A percentile compares a stretch with the other conserved stretches of the same genome.
Conservation (phyloP, 2,329 filamentous ascomycete species). For the Cryoendolithus antarcticus region DNA sequence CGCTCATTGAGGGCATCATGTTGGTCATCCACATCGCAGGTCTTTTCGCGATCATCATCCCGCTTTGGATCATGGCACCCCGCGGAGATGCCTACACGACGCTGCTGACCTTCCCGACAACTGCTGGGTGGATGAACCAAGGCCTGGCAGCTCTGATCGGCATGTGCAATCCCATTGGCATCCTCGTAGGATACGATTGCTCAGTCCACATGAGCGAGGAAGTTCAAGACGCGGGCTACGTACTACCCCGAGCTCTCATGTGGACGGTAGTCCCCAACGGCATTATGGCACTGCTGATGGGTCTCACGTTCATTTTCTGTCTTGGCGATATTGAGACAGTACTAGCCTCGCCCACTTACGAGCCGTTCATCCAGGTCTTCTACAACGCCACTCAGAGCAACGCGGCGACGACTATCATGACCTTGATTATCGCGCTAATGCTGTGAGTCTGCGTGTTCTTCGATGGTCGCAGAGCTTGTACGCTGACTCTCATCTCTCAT, state of each 20-base stretch:
- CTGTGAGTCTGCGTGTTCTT: too few relatives aligned
- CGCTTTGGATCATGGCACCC: conserved; percentile 31
- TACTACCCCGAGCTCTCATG: conserved; percentile 14
- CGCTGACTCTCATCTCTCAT: too few relatives aligned
- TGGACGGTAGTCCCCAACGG: conserved; percentile 10
- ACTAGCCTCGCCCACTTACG: conserved; percentile 12
- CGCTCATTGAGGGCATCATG: conserved; percentile 35
- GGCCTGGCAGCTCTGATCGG: conserved; percentile 34
- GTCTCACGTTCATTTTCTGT: conserved; percentile 23
- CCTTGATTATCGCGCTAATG: conserved; percentile 21
- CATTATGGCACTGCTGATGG: conserved; percentile 12
- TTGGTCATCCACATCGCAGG: conserved; percentile 39
- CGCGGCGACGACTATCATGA: conserved; percentile 22
- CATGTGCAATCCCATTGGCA: conserved; percentile 17
- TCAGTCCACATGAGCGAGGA: conserved; percentile 20
- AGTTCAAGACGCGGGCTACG: conserved; percentile 12
- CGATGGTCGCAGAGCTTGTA: too few relatives aligned
- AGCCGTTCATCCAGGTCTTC: conserved; percentile 25
- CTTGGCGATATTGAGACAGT: conserved; percentile 21
- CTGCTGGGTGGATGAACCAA: conserved; percentile 33
- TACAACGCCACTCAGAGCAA: conserved; percentile 22
- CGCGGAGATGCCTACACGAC: conserved; percentile 29
- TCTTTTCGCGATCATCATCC: conserved; percentile 40
- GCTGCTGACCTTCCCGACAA: conserved; percentile 37
- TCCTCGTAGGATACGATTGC: conserved; percentile 14